Evolutionary conservation across 805 yeast species (phyloP), one percentile per base, ranked within the genome.

Genomic region (Wickerhamiella sorbophila): DNA sequence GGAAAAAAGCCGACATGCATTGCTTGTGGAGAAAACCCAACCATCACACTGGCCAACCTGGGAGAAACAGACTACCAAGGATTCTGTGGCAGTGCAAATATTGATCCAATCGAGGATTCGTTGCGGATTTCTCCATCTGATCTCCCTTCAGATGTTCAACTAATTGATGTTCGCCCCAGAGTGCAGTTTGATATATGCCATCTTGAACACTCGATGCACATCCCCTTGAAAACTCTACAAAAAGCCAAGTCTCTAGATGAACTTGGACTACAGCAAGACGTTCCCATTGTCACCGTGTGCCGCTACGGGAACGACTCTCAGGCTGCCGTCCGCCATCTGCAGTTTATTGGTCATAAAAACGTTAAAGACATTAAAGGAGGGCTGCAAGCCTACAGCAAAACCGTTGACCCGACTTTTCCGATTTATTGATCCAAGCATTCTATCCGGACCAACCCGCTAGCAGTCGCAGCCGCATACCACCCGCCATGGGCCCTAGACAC

Each of bases 221-320:
- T 85, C 15, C 85, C 93, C 2, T 69, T 78, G 55, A 70, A 68
- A 12, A 65, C 67, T 10, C 54, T 74, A 17, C 62, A 66, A 56
- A 39, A 56, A 57, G 46, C 5, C 15, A 51, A 19, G 46, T 50
- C 21, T 53, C 60, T 27, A 45, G 59, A 52, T n/a, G 48, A 45
- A 14, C 20, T 41, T 4, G 31, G 63, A 1, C 33, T 42, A 2
- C 33, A 35, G 4, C 16, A 49, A 15, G 47, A 49, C 4, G 54
- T 57, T 27, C 62, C 61, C 3, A 57, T 81, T 0, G 70, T 67
- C 42, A 80, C 85, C 0, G 65, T 88, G 16, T 91, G 98, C 59
- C 68, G 96, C 26, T 77, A 69, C 54, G 98, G 98, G 8, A 86
- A 84, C 57, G 97, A 91, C 56, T 87, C 97, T 0, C 86, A 82